A percentile compares a stretch with the other conserved stretches of the same genome.
phyloP scores from a whole-genome alignment of 2,329 filamentous ascomycete species.

The Chaetomium sp. region DNA sequence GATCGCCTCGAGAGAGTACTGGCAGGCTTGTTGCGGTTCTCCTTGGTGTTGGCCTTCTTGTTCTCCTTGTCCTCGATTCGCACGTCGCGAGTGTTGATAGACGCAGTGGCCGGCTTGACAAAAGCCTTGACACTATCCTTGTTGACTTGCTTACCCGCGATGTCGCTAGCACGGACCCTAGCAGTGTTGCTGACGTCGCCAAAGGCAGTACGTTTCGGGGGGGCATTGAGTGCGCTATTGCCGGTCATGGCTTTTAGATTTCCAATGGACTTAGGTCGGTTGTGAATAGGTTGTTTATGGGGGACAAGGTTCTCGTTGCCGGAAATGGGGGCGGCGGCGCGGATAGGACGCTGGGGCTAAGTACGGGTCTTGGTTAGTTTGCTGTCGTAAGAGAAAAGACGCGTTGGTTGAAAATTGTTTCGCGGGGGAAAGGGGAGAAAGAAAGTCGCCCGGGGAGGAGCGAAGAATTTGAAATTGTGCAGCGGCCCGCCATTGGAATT shows the following conservation, averaged over 20 bases:
- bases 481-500: neutral
- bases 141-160: conserved; percentile 30
- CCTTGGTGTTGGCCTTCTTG: neutral
- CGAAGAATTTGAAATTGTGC: neutral
- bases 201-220: conserved; percentile 71
- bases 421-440: neutral
- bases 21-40: neutral
- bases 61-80: conserved; percentile 42
- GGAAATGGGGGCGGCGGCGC: conserved; percentile 46
- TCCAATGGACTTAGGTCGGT: conserved; percentile 75
- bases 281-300: conserved; percentile 59
- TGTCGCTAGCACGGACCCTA: conserved; percentile 28
- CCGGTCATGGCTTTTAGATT: conserved; percentile 46
- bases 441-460: neutral
- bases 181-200: conserved; percentile 73
- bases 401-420: neutral
- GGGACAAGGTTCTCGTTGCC: conserved; percentile 64
- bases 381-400: neutral
- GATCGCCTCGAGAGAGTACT: conserved; percentile 9
- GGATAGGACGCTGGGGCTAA: conserved; percentile 63
- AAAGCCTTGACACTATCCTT: conserved; percentile 32
- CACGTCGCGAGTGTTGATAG: conserved; percentile 19
- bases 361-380: conserved; percentile 10
- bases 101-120: conserved; percentile 25
- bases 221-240: conserved; percentile 52